A percentile compares a stretch with the other conserved stretches of the same genome.
Conservation (phyloP, 306 rosid genomes). For the Prunus persica region DNA sequence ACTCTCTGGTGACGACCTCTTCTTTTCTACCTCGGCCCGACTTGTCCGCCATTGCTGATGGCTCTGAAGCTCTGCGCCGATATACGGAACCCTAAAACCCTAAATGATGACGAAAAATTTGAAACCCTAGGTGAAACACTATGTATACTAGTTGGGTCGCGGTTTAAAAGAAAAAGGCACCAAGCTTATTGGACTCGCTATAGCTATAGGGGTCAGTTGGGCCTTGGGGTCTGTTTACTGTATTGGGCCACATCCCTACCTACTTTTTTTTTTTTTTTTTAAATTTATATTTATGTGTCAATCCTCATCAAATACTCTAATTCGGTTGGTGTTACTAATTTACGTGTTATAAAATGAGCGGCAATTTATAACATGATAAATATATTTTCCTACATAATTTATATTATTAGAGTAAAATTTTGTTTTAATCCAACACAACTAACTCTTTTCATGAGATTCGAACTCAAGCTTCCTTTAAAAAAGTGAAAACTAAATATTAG, state of each 20-base stretch:
- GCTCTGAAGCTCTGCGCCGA: constrained; percentile 18
- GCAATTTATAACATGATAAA: too few relatives aligned
- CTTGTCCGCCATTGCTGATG: constrained; percentile 46
- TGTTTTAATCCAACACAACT: too few relatives aligned
- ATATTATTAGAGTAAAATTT: too few relatives aligned
- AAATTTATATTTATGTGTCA: too few relatives aligned
- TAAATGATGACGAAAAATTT: neutral
- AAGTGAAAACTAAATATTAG: too few relatives aligned
- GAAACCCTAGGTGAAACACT: neutral
- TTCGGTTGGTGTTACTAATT: too few relatives aligned
- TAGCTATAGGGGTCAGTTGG: neutral
- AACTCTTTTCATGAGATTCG: too few relatives aligned
- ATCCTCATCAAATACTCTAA: too few relatives aligned
- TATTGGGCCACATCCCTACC: neutral
- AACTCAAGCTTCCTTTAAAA: too few relatives aligned
- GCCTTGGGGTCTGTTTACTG: neutral
- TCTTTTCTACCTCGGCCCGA: constrained; percentile 36
- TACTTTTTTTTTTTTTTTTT: too few relatives aligned
- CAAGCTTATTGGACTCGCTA: neutral
- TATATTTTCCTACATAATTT: too few relatives aligned
- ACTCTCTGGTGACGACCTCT: constrained; percentile 43
- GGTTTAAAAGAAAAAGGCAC: neutral
- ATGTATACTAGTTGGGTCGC: neutral
- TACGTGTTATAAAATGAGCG: too few relatives aligned
- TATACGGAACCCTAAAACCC: constrained; percentile 2